Base-by-base conservation (phyloP, 805 yeast genomes). In the Kuraishia ogatae region DNA sequence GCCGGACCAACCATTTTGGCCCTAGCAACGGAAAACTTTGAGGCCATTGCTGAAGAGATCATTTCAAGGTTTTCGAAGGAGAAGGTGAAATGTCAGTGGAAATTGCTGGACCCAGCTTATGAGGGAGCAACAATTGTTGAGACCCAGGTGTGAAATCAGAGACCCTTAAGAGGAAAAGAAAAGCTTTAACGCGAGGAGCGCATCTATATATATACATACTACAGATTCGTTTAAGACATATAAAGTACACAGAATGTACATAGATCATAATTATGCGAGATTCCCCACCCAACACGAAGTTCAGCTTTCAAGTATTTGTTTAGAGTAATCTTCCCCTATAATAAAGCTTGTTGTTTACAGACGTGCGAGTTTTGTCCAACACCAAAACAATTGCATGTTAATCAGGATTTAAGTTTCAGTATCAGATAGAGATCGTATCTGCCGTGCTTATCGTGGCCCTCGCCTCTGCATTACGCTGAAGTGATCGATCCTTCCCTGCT, bases 1-100 rank as follows among this genome's bases (percentile, higher is more conserved):
- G 99, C 99, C 6, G 99, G 99, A 8, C 99, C 99, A 56, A 94
- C 99, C 7, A 92, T 94, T 56, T 75, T 94, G 59, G 96, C 97
- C 48, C 78, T 94, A 59, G 98, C 99, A 3, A 91, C 97, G 2
- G 85, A 81, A 20, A 88, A 89, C 68, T 94, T 84, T 62, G 97
- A 91, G 7, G 77, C 74, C 13, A 91, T 94, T 62, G 97, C 99
- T 7, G 66, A 69, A 5, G 88, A 84, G 54, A 91, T 94, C 59
- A 78, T 90, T 52, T 71, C 72, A 55, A 78, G 89, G 56, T 92
- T 94, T 71, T 69, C 76, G 53, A 73, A 82, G 59, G 85, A 87
- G 61, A 64, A 65, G 48, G 88, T 94, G 57, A 69, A 75, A 35
- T 92, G 97, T 66, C 71, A 78, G 35, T 92, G 97, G 96, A 83